These are phyloP conservation scores for Xylaria curta DNA, from an alignment of 495 filamentous ascomycete species.

Conservation along the genomic window DNA sequence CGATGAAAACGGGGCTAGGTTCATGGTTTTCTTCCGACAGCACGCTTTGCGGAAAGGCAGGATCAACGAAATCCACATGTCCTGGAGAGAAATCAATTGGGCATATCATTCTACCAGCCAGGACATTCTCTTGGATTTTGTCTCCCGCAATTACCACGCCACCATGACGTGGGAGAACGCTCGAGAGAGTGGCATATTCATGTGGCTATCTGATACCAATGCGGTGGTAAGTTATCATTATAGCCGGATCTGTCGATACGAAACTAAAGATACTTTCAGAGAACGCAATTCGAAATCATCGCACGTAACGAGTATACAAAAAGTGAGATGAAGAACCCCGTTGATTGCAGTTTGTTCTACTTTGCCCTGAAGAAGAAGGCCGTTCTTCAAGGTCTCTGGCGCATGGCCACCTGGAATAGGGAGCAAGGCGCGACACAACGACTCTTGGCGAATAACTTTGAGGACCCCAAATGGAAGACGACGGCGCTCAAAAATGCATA, in stretches of 20 bases:
- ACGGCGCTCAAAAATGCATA: constrained; percentile 96
- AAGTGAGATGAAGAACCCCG: constrained; percentile 84
- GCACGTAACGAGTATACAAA: constrained; percentile 94
- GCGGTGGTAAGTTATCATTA: constrained; percentile 68
- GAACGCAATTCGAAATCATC: constrained; percentile 82
- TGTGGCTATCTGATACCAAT: constrained; percentile 84
- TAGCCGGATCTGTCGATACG: neutral
- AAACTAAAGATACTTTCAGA: constrained; percentile 49
- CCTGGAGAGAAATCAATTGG: constrained; percentile 95
- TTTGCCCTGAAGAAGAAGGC: constrained; percentile 91
- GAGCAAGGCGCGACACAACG: constrained; percentile 81
- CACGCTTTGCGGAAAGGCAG: constrained; percentile 74
- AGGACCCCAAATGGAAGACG: constrained; percentile 83
- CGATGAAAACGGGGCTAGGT: constrained; percentile 91
- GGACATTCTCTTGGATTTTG: constrained; percentile 88
- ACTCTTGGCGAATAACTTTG: constrained; percentile 86
- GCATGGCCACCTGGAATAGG: constrained; percentile 89
- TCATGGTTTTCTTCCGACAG: constrained; percentile 87
- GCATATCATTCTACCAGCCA: constrained; percentile 91
- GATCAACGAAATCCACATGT: constrained; percentile 70
- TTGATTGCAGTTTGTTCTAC: constrained; percentile 94
- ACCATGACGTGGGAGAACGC: constrained; percentile 85
- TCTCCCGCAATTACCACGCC: constrained; percentile 79
- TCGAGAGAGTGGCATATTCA: constrained; percentile 86
- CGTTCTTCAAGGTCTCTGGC: constrained; percentile 90